These are phyloP conservation scores for Hibiscus syriacus DNA, from an alignment of 345 rosid species.

Conservation along the genomic window DNA sequence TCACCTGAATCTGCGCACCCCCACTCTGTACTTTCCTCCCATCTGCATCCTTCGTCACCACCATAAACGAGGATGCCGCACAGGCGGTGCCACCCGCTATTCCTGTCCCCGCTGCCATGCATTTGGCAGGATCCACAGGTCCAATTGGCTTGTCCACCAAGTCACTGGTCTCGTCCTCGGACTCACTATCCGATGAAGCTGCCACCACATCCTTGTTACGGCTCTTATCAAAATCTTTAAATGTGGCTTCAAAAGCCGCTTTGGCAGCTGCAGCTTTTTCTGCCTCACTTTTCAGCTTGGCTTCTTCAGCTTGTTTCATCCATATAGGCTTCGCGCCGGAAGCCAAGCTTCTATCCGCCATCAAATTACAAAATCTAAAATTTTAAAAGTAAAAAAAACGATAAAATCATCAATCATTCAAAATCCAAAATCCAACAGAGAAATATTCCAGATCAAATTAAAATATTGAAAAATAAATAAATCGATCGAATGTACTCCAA, in stretches of 20 bases:
- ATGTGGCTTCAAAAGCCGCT: slow-evolving; percentile 96
- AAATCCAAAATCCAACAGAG: neutral
- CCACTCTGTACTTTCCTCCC: slow-evolving; percentile 80
- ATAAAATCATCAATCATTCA: neutral
- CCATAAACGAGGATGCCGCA: slow-evolving; percentile 69
- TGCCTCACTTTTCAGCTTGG: slow-evolving; percentile 79
- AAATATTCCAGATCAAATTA: neutral
- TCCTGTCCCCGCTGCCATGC: slow-evolving; percentile 86
- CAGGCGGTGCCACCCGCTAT: slow-evolving; percentile 96
- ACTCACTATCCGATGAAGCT: slow-evolving; percentile 56
- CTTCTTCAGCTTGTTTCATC: slow-evolving; percentile 97
- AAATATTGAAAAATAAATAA: neutral
- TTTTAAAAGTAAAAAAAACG: neutral
- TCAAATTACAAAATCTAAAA: slow-evolving; percentile 16
- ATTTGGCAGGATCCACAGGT: slow-evolving; percentile 77
- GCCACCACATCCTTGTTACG: slow-evolving; percentile 35
- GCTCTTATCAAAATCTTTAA: slow-evolving; percentile 46
- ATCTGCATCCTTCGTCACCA: slow-evolving; percentile 75
- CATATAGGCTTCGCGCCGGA: slow-evolving; percentile 68
- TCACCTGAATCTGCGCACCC: slow-evolving; percentile 69
- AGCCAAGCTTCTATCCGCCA: slow-evolving; percentile 44
- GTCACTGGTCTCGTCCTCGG: slow-evolving; percentile 55
- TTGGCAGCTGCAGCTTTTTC: slow-evolving; percentile 92
- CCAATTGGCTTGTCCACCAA: slow-evolving; percentile 73
- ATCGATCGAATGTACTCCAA: neutral